Base-by-base conservation (phyloP, 2,329 filamentous ascomycete species). In the Colletotrichum eremochloae region DNA sequence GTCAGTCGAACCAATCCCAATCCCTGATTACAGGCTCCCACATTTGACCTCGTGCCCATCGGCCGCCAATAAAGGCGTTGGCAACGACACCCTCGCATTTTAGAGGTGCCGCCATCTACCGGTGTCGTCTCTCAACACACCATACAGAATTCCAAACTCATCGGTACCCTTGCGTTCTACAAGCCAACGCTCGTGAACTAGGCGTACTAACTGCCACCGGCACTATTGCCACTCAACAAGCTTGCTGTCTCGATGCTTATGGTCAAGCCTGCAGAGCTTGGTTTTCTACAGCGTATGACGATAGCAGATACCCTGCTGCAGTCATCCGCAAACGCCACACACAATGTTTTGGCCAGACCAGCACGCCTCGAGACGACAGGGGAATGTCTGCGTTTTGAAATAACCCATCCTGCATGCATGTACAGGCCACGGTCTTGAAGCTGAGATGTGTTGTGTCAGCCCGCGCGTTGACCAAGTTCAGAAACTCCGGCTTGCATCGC, bases 401-500 rank as follows among this genome's bases (percentile, higher is more conserved):
- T n/a, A 20, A 15, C 18, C n/a, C 18, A 1, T 24, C 36, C 24
- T 24, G 38, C 14, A 18, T 46, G 11, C 60, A 44, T 55, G 24
- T 31, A 33, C 5, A 31, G 62, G 8, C 15, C 7, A 42, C 29
- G 42, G 38, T 9, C 38, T 18, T 38, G 50, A 38, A n/a, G 62
- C 62, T 46, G 50, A 36, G 20, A 20, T 64, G 18, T 46, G 50
- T n/a, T 64, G 18, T 46, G 50, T n/a, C 50, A 36, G 62, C 33
- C 33, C 38, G 62, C 55, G 38, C 62, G 29, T 24, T n/a, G 50
- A 52, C 50, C 38, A 48, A 46, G 50, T 8, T 33, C 46, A n/a
- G 46, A 4, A 24, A 3, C 62, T 56, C 24, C 24, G 24, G 24
- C 24, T 24, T 24, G 24, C 24, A 24, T 24, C 24, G 24, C 24